These are phyloP conservation scores for Acanthamoeba royreba DNA, from an alignment of 208 protist genomes.

Conservation along the genomic window DNA sequence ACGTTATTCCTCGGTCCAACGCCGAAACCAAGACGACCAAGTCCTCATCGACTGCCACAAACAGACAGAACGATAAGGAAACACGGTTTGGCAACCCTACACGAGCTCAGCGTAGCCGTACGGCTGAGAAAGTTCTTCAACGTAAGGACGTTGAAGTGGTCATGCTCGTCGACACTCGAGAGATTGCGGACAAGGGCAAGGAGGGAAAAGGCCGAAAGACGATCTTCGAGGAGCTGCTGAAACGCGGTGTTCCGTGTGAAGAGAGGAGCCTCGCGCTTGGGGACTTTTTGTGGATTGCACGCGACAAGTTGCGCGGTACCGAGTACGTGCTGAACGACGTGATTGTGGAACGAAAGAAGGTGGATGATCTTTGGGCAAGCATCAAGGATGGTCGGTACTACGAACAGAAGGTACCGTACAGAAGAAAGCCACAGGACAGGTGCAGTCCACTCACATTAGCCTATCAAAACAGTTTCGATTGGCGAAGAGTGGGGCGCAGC, in stretches of 20 bases:
- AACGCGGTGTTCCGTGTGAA: background rate
- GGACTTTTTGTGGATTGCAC: constrained; percentile 10
- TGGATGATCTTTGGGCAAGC: constrained; percentile 12
- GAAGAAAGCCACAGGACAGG: background rate
- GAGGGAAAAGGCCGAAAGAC: background rate
- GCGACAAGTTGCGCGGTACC: background rate
- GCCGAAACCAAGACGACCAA: background rate
- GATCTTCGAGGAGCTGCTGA: background rate
- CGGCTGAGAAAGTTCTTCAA: too few species aligned
- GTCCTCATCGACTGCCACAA: background rate
- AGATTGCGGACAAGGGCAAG: background rate
- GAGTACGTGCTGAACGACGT: constrained; percentile 19
- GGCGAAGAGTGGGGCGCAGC: background rate
- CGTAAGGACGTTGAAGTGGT: background rate
- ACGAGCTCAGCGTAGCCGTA: too few species aligned
- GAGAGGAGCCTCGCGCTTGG: constrained; percentile 16
- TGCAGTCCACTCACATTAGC: background rate
- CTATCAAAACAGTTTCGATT: background rate
- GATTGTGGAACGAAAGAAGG: constrained; percentile 6
- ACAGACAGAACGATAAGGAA: too few species aligned
- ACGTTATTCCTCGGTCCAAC: too few species aligned
- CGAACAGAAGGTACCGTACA: background rate
- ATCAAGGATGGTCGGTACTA: constrained; percentile 38
- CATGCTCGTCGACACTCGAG: background rate
- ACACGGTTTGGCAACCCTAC: too few species aligned